A percentile compares a stretch with the other conserved stretches of the same genome.
These are phyloP conservation scores for Colletotrichum sojae DNA, from an alignment of 2,329 filamentous ascomycete genomes.

Conservation along the genomic window DNA sequence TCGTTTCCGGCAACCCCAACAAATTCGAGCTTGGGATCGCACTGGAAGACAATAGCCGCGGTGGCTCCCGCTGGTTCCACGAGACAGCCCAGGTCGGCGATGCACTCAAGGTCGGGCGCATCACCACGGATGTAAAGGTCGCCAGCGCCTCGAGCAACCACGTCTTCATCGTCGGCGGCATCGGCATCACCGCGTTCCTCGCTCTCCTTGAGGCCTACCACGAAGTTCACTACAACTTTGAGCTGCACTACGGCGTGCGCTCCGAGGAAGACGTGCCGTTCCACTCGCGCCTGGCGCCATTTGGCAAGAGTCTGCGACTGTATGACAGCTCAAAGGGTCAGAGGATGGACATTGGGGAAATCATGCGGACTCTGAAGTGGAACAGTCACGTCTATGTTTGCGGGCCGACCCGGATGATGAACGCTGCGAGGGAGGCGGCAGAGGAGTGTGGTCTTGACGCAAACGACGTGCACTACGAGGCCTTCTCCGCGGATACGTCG, in stretches of 20 bases:
- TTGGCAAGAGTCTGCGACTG: slow-evolving; percentile 60
- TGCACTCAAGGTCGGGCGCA: slow-evolving; percentile 63
- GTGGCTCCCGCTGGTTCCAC: slow-evolving; percentile 74
- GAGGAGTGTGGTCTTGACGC: slow-evolving; percentile 58
- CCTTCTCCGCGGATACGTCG: slow-evolving; percentile 66
- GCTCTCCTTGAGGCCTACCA: slow-evolving; percentile 59
- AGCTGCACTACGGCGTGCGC: slow-evolving; percentile 72
- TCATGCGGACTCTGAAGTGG: slow-evolving; percentile 63
- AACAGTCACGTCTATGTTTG: slow-evolving; percentile 74
- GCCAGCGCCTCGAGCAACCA: slow-evolving; percentile 67
- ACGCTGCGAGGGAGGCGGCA: slow-evolving; percentile 60
- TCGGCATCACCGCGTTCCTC: slow-evolving; percentile 77
- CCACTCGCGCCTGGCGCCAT: slow-evolving; percentile 57
- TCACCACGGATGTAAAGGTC: slow-evolving; percentile 64
- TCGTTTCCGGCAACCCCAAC: slow-evolving; percentile 65
- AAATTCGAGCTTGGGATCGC: slow-evolving; percentile 72
- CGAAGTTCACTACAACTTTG: slow-evolving; percentile 63
- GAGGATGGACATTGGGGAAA: slow-evolving; percentile 64
- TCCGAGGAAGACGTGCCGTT: slow-evolving; percentile 68
- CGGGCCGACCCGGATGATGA: slow-evolving; percentile 71
- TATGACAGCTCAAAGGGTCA: slow-evolving; percentile 68
- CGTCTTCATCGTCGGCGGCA: slow-evolving; percentile 74
- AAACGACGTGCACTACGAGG: slow-evolving; percentile 72
- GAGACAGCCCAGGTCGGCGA: slow-evolving; percentile 62
- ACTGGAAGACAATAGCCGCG: slow-evolving; percentile 67